Conservation (phyloP, 2,329 filamentous ascomycete species). For the Colletotrichum lentis region DNA sequence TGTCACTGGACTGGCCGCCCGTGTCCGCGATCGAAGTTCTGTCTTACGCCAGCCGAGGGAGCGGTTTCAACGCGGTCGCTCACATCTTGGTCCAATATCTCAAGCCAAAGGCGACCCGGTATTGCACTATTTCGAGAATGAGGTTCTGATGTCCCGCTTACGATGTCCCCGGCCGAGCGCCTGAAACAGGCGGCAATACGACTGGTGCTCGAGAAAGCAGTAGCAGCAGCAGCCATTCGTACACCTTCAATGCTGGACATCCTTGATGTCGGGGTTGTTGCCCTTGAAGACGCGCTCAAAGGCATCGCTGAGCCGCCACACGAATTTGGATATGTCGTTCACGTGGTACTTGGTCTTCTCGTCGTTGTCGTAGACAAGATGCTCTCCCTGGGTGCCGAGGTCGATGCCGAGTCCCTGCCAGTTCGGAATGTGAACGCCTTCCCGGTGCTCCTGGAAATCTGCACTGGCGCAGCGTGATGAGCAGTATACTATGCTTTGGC, state of each 20-base stretch:
- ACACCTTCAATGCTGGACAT: not conserved
- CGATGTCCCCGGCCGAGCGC: not conserved
- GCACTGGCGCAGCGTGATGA: slow-evolving; percentile 52
- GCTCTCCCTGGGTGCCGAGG: slow-evolving; percentile 41
- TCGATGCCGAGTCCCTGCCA: slow-evolving; percentile 42
- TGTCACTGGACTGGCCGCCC: not conserved
- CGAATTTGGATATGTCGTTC: slow-evolving; percentile 36
- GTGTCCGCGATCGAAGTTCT: not conserved
- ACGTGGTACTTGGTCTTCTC: slow-evolving; percentile 38
- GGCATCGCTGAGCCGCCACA: slow-evolving; percentile 34
- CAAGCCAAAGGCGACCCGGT: not conserved
- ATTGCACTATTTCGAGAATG: too few relatives aligned
- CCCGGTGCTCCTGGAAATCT: slow-evolving; percentile 54
- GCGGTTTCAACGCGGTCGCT: not conserved
- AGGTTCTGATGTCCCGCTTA: not conserved
- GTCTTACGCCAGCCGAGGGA: not conserved
- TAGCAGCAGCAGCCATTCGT: not conserved
- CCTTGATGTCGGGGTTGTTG: slow-evolving; percentile 36
- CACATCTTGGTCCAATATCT: too few relatives aligned
- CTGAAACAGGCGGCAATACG: too few relatives aligned
- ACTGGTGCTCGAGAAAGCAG: too few relatives aligned
- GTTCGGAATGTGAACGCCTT: slow-evolving; percentile 46
- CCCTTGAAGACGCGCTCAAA: slow-evolving; percentile 33
- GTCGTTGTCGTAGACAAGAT: slow-evolving; percentile 37
- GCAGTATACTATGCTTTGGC: slow-evolving; percentile 53